A percentile compares a stretch with the other conserved stretches of the same genome.
Evolutionary conservation across 73 alveolate genomes (phyloP).

Genomic region (Tetrahymena borealis): DNA sequence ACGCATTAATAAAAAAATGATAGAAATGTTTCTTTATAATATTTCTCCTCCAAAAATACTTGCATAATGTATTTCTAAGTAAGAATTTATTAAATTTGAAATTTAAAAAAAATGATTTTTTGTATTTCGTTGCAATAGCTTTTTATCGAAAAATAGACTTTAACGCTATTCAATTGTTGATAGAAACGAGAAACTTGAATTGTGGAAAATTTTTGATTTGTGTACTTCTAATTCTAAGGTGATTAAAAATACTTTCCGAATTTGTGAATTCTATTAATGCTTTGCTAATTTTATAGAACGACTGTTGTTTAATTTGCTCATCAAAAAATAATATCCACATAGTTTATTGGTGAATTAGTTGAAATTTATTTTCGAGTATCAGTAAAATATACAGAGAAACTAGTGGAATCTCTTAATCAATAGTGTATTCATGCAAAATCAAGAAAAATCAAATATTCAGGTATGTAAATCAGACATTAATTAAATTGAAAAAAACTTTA

Average conservation of each 20-base stretch:
- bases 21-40: too few relatives aligned
- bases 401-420: background rate
- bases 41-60: too few relatives aligned
- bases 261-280: background rate
- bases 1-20: too few relatives aligned
- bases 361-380: background rate
- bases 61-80: too few relatives aligned
- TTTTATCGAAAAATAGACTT: too few relatives aligned
- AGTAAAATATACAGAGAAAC: background rate
- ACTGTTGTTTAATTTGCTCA: background rate
- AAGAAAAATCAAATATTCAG: background rate
- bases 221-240: too few relatives aligned
- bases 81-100: too few relatives aligned
- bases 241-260: background rate
- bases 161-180: too few relatives aligned
- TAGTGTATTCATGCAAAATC: background rate
- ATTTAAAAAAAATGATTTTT: too few relatives aligned
- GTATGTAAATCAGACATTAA: background rate
- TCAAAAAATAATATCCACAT: background rate
- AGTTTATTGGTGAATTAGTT: background rate
- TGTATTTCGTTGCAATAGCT: too few relatives aligned
- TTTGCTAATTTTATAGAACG: background rate
- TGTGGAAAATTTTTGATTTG: too few relatives aligned
- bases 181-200: too few relatives aligned
- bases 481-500: background rate